A percentile compares a stretch with the other conserved stretches of the same genome.
Evolutionary conservation across 805 yeast species (phyloP).

Genomic region (Vanderwaltozyma yarrowii): DNA sequence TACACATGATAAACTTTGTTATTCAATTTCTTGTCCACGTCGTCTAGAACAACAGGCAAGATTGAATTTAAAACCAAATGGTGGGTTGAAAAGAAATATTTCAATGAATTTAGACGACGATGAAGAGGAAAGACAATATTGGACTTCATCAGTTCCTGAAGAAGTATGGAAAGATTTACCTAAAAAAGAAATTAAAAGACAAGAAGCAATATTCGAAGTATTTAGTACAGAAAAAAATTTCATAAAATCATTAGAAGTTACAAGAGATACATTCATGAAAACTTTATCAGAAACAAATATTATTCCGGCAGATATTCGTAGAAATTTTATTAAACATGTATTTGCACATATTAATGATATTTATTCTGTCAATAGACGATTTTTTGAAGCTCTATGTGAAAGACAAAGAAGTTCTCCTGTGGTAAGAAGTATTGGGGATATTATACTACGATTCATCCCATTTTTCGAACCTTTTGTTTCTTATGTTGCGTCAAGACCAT

Average conservation of each 20-base stretch:
- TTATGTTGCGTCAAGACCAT: conserved; percentile 90
- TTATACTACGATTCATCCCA: conserved; percentile 73
- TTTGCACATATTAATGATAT: conserved; percentile 86
- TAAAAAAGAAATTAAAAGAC: conserved; percentile 81
- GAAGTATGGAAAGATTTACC: conserved; percentile 68
- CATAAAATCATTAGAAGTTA: conserved; percentile 86
- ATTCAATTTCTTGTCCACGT: conserved; percentile 93
- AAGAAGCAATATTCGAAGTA: conserved; percentile 89
- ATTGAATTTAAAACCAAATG: conserved; percentile 76
- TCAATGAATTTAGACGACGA: conserved; percentile 28
- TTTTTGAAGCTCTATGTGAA: conserved; percentile 81
- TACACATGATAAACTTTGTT: conserved; percentile 76
- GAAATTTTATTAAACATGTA: conserved; percentile 82
- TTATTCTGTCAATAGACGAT: conserved; percentile 67
- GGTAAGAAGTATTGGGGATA: conserved; percentile 78
- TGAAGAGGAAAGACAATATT: conserved; percentile 71
- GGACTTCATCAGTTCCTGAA: conserved; percentile 88
- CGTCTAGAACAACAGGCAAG: conserved; percentile 93
- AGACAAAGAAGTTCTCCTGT: conserved; percentile 82
- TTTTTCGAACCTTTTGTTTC: conserved; percentile 85
- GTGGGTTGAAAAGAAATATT: conserved; percentile 63
- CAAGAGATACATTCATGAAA: conserved; percentile 88
- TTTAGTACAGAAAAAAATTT: conserved; percentile 91
- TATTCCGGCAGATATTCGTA: conserved; percentile 82
- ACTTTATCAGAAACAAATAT: conserved; percentile 81